Percentiles rank a stretch among this genome's conserved stretches.
phyloP scores from a whole-genome alignment of 257 asterid species.

The Primulina eburnea region DNA sequence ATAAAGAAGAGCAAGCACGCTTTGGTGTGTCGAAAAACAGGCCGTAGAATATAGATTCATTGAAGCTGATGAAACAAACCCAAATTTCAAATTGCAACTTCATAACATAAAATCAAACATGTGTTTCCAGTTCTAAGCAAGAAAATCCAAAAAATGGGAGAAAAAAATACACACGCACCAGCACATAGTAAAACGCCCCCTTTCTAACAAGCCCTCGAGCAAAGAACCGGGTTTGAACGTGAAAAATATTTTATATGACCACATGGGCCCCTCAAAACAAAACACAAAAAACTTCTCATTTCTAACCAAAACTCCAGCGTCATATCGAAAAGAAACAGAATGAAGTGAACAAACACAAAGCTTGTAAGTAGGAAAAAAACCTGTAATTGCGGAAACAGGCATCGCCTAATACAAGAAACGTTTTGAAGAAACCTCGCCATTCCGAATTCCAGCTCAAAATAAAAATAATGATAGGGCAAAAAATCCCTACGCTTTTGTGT shows the following conservation, averaged over 20 bases:
- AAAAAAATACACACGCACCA: not conserved
- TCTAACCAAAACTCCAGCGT: not conserved
- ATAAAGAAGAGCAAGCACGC: not conserved
- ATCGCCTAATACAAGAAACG: not conserved
- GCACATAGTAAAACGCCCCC: constrained; percentile 1
- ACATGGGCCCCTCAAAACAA: not conserved
- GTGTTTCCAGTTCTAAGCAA: constrained; percentile 5
- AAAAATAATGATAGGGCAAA: not conserved
- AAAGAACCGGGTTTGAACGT: not conserved
- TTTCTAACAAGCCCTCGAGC: not conserved
- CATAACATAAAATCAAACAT: not conserved
- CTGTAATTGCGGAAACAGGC: not conserved
- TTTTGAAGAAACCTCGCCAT: not conserved
- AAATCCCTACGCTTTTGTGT: not conserved
- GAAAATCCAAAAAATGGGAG: not conserved
- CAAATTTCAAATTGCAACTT: not conserved
- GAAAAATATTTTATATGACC: not conserved
- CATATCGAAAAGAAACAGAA: not conserved
- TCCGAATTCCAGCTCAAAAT: not conserved
- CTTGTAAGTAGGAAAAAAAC: not conserved
- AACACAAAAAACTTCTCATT: not conserved
- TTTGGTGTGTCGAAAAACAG: not conserved
- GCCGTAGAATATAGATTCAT: not conserved
- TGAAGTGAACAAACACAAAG: constrained; percentile 1
- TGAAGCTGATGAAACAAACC: not conserved